Evolutionary conservation across 2,329 filamentous ascomycete genomes (phyloP).

Genomic region (Corynespora cassiicola): DNA sequence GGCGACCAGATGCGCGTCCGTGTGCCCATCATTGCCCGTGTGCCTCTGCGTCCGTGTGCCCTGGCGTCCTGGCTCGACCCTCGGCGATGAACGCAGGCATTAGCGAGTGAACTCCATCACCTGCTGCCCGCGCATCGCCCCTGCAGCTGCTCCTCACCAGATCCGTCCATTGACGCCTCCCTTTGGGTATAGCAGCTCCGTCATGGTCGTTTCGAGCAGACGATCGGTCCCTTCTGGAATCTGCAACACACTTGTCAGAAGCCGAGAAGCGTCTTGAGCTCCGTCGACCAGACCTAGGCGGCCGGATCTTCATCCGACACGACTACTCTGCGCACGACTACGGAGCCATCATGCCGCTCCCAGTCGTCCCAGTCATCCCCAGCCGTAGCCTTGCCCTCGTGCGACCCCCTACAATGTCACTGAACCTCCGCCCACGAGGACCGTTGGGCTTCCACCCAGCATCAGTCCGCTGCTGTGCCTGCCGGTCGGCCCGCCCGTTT

Average conservation of each 20-base stretch:
- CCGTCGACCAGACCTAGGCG: slow-evolving; percentile 15
- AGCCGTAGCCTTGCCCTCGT: slow-evolving; percentile 24
- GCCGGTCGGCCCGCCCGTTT: slow-evolving; percentile 17
- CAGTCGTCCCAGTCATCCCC: slow-evolving; percentile 23
- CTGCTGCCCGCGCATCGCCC: slow-evolving; percentile 23
- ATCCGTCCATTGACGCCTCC: slow-evolving; percentile 18
- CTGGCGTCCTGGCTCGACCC: slow-evolving; percentile 13
- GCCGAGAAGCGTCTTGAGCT: slow-evolving; percentile 16
- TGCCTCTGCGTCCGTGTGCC: too few species aligned
- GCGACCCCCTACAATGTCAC: slow-evolving; percentile 10
- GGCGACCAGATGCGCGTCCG: too few species aligned
- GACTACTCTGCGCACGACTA: too few species aligned
- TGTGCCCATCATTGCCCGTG: too few species aligned
- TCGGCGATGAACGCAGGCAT: slow-evolving; percentile 16
- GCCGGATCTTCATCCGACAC: slow-evolving; percentile 39
- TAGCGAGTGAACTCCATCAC: slow-evolving; percentile 23
- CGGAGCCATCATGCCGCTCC: slow-evolving; percentile 24
- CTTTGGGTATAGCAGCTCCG: slow-evolving; percentile 21
- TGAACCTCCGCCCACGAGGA: slow-evolving; percentile 23
- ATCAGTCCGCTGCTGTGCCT: slow-evolving; percentile 17
- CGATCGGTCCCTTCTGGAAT: slow-evolving; percentile 23
- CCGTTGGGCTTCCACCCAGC: slow-evolving; percentile 22
- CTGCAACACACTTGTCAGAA: slow-evolving; percentile 18
- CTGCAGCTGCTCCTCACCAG: slow-evolving; percentile 24
- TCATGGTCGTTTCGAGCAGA: slow-evolving; percentile 11